These are phyloP conservation scores for Lippia alba DNA, from an alignment of 305 asterid species.

Conservation along the genomic window DNA sequence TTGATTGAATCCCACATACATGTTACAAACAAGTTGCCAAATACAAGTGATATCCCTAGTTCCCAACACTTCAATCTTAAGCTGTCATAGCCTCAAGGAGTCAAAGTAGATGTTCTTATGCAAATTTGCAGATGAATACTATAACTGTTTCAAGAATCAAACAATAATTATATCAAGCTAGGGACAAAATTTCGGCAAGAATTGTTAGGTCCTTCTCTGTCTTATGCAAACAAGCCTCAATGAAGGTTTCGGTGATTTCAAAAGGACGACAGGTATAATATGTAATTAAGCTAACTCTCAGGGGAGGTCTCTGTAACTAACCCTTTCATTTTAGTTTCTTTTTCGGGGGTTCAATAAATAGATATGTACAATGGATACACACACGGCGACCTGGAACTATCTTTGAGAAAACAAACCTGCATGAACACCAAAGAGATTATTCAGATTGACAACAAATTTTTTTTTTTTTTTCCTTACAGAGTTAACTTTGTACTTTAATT, in stretches of 20 bases:
- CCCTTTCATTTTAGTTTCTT: conserved; percentile 36
- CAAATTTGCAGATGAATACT: neutral
- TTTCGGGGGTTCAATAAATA: conserved; percentile 17
- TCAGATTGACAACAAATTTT: conserved; percentile 54
- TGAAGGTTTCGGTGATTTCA: neutral
- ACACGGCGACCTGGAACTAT: conserved; percentile 58
- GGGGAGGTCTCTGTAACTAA: conserved; percentile 33
- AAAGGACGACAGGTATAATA: neutral
- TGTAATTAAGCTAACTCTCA: neutral
- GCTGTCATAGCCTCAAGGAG: neutral
- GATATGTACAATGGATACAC: conserved; percentile 36
- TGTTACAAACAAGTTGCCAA: neutral
- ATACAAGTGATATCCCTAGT: neutral
- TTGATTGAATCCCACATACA: neutral
- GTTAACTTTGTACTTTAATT: conserved; percentile 21
- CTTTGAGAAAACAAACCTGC: conserved; percentile 84
- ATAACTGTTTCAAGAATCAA: conserved; percentile 16
- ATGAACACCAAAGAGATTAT: conserved; percentile 79
- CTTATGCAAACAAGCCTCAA: neutral
- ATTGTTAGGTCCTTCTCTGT: neutral
- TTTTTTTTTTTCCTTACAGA: neutral
- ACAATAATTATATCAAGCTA: conserved; percentile 11
- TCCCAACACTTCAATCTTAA: neutral
- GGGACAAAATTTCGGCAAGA: neutral
- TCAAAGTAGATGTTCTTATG: neutral